These are phyloP conservation scores for Hydrangea macrophylla DNA, from an alignment of 148 eudicot species.

Conservation along the genomic window DNA sequence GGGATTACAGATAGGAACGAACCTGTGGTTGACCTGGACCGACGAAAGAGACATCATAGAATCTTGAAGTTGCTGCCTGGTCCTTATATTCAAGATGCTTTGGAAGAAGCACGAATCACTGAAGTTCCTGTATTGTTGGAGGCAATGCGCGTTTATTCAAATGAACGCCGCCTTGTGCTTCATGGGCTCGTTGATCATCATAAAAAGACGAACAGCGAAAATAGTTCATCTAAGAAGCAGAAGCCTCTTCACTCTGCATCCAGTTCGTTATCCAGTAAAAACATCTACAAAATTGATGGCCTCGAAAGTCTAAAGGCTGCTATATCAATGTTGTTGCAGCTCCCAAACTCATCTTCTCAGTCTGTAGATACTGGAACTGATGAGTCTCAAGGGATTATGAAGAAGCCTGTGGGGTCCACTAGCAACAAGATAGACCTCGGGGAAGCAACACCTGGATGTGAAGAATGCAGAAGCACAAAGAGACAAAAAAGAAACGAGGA, in stretches of 20 bases:
- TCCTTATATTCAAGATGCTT: constrained; percentile 53
- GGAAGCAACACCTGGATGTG: constrained; percentile 87
- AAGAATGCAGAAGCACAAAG: constrained; percentile 86
- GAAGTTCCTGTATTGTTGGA: constrained; percentile 42
- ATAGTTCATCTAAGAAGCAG: constrained; percentile 28
- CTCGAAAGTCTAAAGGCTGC: constrained; percentile 59
- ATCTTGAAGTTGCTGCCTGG: constrained; percentile 85
- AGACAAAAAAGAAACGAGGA: constrained; percentile 75
- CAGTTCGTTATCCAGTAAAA: constrained; percentile 23
- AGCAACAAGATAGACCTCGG: constrained; percentile 32
- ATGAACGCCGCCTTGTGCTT: constrained; percentile 84
- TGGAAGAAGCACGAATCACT: constrained; percentile 52
- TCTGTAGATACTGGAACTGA: constrained; percentile 36
- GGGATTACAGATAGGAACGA: constrained; percentile 73
- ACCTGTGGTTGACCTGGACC: constrained; percentile 36
- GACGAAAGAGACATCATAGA: constrained; percentile 60
- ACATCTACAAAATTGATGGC: constrained; percentile 29
- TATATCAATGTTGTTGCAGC: constrained; percentile 59
- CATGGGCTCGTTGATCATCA: constrained; percentile 43
- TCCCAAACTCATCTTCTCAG: constrained; percentile 44
- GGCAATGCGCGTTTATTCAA: constrained; percentile 63
- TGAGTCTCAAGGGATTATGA: constrained; percentile 54
- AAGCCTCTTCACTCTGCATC: constrained; percentile 31
- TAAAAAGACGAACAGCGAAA: constrained; percentile 24
- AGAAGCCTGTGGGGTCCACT: constrained; percentile 41